Conservation (phyloP, 257 asterid species). For the Fraxinus cuspidata region DNA sequence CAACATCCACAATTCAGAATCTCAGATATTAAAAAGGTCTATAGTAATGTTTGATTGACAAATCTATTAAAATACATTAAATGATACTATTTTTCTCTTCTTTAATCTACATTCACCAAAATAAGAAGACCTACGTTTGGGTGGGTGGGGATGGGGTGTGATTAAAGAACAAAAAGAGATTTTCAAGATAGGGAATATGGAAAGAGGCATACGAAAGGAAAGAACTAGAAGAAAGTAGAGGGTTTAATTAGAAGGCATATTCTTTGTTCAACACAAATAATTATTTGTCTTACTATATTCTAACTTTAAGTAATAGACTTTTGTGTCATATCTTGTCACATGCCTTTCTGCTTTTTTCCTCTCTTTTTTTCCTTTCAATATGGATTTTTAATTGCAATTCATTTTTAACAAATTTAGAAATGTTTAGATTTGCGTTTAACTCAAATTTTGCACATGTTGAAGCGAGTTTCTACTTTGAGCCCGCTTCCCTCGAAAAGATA, state of each 20-base stretch:
- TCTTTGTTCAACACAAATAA: slow-evolving; percentile 24
- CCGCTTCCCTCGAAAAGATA: background rate
- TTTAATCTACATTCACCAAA: background rate
- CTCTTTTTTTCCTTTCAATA: background rate
- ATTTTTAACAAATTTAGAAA: background rate
- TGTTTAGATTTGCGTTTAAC: background rate
- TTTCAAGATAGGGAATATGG: slow-evolving; percentile 9
- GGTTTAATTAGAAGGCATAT: slow-evolving; percentile 25
- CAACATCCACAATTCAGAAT: background rate
- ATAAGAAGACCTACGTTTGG: background rate
- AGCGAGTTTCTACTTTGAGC: background rate
- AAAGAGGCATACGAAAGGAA: slow-evolving; percentile 9
- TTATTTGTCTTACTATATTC: background rate
- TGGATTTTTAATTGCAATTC: background rate
- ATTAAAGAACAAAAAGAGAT: background rate
- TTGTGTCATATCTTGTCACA: background rate
- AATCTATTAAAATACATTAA: background rate
- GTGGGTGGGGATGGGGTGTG: background rate
- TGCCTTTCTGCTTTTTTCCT: background rate
- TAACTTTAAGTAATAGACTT: slow-evolving; percentile 1
- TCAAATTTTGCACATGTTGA: background rate
- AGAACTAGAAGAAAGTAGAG: slow-evolving; percentile 13
- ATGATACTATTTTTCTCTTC: background rate
- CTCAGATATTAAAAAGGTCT: background rate
- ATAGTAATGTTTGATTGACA: background rate